Conservation (phyloP, 106 monocot genomes). For the Triglochin maritima region DNA sequence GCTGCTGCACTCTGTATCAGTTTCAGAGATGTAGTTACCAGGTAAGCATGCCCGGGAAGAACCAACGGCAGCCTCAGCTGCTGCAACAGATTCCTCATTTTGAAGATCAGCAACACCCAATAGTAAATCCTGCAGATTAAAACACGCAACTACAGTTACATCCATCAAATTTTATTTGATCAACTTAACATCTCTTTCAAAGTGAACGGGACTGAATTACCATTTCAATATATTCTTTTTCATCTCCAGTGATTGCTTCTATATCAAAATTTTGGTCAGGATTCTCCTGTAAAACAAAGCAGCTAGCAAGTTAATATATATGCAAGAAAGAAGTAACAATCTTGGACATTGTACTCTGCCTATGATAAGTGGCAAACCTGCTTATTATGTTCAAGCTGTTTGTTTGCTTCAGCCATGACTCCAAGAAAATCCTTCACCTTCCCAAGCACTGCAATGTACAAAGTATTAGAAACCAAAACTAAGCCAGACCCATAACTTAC, state of each 20-base stretch:
- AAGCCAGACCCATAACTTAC: no score
- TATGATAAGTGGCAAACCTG: conserved; percentile 15
- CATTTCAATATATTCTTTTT: conserved; percentile 71
- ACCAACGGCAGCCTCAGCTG: conserved; percentile 46
- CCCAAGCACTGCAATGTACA: conserved; percentile 46
- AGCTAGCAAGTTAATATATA: not conserved
- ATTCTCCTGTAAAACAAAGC: conserved; percentile 23
- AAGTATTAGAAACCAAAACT: not conserved
- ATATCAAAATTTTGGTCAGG: conserved; percentile 44
- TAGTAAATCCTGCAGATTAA: conserved; percentile 64
- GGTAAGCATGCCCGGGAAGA: conserved; percentile 10
- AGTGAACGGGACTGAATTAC: conserved; percentile 11
- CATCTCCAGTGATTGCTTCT: conserved; percentile 64
- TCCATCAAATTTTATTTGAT: no score
- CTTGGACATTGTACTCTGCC: not conserved
- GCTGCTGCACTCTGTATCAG: conserved; percentile 14
- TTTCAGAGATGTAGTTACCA: conserved; percentile 15
- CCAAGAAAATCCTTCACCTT: conserved; percentile 73
- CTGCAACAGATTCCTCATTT: conserved; percentile 52
- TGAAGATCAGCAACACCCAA: conserved; percentile 86
- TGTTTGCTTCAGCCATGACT: conserved; percentile 68
- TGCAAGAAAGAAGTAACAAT: not conserved
- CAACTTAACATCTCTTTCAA: no score
- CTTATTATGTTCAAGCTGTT: conserved; percentile 33
- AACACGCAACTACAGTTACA: no score